phyloP scores from a whole-genome alignment of 2,329 filamentous ascomycete species.

The Rasamsonia emersonii region DNA sequence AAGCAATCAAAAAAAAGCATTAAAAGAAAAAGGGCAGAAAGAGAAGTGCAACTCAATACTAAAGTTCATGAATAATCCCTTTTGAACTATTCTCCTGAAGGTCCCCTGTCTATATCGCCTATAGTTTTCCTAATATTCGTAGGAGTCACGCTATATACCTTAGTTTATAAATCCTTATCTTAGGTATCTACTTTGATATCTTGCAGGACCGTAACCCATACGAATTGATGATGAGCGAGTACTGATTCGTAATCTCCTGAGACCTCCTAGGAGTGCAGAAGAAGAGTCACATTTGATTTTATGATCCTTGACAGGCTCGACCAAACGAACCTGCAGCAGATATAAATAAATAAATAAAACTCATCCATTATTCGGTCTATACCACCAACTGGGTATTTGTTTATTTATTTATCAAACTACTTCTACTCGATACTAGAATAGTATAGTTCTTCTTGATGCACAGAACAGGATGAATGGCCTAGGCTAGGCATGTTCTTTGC shows the following conservation, averaged over 20 bases:
- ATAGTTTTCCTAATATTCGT: no score
- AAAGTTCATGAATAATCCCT: no score
- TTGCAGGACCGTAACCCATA: conserved; percentile 32
- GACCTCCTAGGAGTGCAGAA: conserved; percentile 28
- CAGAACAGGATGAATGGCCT: no score
- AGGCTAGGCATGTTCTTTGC: conserved; percentile 24
- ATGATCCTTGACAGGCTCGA: conserved; percentile 23
- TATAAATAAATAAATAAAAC: neutral
- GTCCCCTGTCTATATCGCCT: no score
- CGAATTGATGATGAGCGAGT: conserved; percentile 37
- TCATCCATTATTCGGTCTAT: no score
- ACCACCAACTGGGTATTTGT: neutral
- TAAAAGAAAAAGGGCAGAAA: no score
- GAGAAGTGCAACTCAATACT: no score
- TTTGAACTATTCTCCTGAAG: no score
- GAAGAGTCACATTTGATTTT: conserved; percentile 31
- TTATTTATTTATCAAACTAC: conserved; percentile 22
- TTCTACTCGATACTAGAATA: conserved; percentile 31
- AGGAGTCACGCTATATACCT: no score
- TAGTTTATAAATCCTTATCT: no score
- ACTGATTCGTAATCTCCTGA: conserved; percentile 36
- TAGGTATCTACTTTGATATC: no score
- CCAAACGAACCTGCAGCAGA: conserved; percentile 17
- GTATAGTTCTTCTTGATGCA: conserved; percentile 28
- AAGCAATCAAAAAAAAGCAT: no score